Evolutionary conservation across 257 asterid species (phyloP).

Genomic region (Ligustrum vulgare): DNA sequence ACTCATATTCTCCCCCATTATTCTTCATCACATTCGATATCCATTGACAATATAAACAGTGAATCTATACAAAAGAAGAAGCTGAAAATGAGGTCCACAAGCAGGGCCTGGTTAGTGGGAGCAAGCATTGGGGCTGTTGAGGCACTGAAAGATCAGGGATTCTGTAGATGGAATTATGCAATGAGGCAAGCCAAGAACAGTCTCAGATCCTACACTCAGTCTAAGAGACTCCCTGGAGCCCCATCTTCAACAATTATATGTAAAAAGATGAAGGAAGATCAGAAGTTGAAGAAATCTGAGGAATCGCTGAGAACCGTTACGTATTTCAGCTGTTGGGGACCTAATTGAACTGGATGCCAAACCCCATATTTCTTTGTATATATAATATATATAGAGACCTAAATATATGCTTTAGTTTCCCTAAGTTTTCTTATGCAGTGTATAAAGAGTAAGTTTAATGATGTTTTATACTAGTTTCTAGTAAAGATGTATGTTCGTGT

Average conservation of each 20-base stretch:
- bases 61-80: not conserved
- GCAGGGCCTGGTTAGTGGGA: not conserved
- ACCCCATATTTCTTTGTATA: no score
- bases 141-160: not conserved
- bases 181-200: not conserved
- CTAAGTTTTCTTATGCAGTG: no score
- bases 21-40: not conserved
- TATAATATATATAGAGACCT: no score
- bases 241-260: not conserved
- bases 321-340: conserved; percentile 62
- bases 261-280: conserved; percentile 8
- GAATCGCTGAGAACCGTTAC: conserved; percentile 41
- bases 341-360: conserved; percentile 31
- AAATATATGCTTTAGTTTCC: no score
- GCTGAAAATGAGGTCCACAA: not conserved
- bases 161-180: not conserved
- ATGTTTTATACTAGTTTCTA: no score
- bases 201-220: not conserved
- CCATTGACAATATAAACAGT: not conserved
- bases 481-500: no score
- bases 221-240: not conserved
- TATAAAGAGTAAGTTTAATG: no score
- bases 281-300: conserved; percentile 36
- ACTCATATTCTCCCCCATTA: not conserved
- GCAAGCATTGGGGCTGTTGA: not conserved